Percentiles rank a stretch among this genome's conserved stretches.
Evolutionary conservation across 306 rosid genomes (phyloP).

Genomic region (Morella rubra): DNA sequence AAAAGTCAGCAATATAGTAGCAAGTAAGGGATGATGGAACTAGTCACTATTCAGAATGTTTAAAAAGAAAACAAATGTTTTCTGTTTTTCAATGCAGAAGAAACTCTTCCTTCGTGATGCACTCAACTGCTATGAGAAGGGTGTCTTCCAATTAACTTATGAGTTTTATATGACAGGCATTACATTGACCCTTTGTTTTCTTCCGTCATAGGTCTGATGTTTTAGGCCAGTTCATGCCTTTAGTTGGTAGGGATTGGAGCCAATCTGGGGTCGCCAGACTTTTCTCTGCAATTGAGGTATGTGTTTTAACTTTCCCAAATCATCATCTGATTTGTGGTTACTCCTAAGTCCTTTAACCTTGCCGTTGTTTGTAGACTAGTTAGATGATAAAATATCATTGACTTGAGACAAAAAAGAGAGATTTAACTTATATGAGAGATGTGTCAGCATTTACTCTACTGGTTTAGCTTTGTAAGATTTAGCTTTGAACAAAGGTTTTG

Average conservation of each 20-base stretch:
- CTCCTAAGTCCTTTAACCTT: neutral
- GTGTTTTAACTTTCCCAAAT: constrained; percentile 12
- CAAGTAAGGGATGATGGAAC: neutral
- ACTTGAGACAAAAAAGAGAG: neutral
- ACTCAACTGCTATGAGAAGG: neutral
- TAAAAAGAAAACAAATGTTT: no score
- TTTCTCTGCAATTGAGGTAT: constrained; percentile 87
- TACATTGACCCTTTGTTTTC: constrained; percentile 3
- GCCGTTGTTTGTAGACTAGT: neutral
- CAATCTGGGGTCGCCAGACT: constrained; percentile 97
- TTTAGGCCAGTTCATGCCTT: constrained; percentile 99
- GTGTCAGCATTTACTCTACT: neutral
- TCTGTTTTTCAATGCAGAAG: neutral
- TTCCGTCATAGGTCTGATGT: constrained; percentile 81
- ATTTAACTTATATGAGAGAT: neutral
- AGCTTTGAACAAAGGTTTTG: neutral
- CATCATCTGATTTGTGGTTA: neutral
- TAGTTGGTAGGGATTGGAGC: constrained; percentile 96
- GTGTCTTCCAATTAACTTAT: neutral
- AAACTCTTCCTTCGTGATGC: neutral
- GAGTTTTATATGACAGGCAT: neutral
- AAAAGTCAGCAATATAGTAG: neutral
- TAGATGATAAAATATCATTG: neutral
- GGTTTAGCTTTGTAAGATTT: neutral
- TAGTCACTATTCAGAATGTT: neutral